These are phyloP conservation scores for Suillus hirtellus DNA, from an alignment of 768 basidiomycete genomes.

Conservation along the genomic window DNA sequence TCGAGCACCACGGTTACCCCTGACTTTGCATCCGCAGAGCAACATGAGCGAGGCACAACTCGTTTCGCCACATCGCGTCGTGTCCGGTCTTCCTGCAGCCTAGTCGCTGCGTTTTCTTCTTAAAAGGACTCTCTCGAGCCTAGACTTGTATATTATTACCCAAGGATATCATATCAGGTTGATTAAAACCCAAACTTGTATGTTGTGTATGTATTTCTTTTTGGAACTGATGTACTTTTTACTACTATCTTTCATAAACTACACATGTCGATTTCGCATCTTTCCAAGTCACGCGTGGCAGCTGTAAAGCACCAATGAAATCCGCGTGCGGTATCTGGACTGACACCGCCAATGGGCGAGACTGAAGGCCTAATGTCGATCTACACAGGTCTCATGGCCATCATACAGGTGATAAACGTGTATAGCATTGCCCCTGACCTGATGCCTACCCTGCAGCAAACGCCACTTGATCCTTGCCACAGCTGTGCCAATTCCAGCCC, in stretches of 20 bases:
- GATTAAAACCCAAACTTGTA: conserved; percentile 9
- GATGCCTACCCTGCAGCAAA: conserved; percentile 16
- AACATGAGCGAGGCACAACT: conserved; percentile 53
- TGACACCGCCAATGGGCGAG: background rate
- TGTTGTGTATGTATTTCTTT: conserved; percentile 26
- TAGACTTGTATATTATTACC: conserved; percentile 7
- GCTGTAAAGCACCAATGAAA: background rate
- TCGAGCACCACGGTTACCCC: conserved; percentile 16
- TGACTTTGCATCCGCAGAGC: conserved; percentile 22
- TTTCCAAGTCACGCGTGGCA: conserved; percentile 9
- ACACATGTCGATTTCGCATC: conserved; percentile 12
- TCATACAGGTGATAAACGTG: background rate
- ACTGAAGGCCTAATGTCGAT: background rate
- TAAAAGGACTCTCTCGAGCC: conserved; percentile 7
- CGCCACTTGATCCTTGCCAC: conserved; percentile 21
- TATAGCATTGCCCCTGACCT: background rate
- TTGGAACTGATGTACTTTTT: conserved; percentile 21
- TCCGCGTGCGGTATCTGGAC: background rate
- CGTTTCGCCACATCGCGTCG: conserved; percentile 19
- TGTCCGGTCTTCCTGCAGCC: conserved; percentile 9
- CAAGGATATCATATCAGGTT: background rate
- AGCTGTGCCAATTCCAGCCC: conserved; percentile 19
- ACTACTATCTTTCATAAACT: background rate
- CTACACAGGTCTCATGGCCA: background rate
- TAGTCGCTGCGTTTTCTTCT: conserved; percentile 11